Evolutionary conservation across 805 yeast genomes (phyloP).

Genomic region (Maudiozyma serrabonitensis): DNA sequence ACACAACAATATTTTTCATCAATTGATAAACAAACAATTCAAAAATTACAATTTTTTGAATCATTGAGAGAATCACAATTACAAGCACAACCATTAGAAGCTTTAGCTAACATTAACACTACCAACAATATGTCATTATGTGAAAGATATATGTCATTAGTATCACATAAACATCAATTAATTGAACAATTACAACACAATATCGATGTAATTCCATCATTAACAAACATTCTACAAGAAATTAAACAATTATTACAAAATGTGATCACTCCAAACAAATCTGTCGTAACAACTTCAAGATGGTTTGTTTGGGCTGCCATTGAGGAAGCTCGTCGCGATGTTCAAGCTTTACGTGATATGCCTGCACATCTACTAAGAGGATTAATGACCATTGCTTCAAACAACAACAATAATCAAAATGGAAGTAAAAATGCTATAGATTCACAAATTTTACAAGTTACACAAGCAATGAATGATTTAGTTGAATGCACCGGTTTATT

Average conservation of each 20-base stretch:
- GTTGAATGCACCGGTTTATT: conserved; percentile 21
- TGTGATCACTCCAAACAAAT: neutral
- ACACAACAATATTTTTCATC: neutral
- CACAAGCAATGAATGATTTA: conserved; percentile 19
- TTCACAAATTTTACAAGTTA: neutral
- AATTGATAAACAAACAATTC: neutral
- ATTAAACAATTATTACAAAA: neutral
- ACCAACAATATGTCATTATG: neutral
- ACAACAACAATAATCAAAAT: neutral
- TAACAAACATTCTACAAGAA: neutral
- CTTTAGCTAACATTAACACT: neutral
- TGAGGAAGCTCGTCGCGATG: neutral
- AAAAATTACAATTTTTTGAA: neutral
- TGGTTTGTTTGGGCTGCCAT: neutral
- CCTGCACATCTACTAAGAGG: neutral
- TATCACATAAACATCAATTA: neutral
- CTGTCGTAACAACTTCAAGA: neutral
- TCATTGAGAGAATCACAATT: neutral
- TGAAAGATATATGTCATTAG: neutral
- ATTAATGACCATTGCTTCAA: neutral
- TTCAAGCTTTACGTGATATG: neutral
- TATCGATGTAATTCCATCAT: neutral
- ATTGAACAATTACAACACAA: neutral
- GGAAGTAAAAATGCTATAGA: neutral
- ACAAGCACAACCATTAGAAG: neutral